A percentile compares a stretch with the other conserved stretches of the same genome.
These are phyloP conservation scores for Emergomyces orientalis DNA, from an alignment of 2,329 filamentous ascomycete genomes.

Conservation along the genomic window DNA sequence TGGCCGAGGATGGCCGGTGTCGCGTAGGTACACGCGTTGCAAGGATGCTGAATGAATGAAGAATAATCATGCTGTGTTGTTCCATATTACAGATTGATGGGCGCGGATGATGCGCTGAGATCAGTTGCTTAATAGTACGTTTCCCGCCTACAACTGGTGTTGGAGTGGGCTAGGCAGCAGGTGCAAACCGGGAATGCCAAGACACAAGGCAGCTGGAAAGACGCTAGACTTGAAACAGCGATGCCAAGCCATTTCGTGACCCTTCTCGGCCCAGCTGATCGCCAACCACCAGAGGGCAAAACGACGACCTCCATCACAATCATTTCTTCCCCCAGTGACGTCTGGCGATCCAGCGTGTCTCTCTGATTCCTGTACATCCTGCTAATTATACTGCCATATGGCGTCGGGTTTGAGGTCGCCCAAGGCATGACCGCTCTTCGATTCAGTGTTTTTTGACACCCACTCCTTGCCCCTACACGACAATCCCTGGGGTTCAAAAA, in stretches of 20 bases:
- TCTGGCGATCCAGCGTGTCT: neutral
- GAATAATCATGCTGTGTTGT: neutral
- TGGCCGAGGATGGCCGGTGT: neutral
- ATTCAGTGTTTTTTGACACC: neutral
- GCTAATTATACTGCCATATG: neutral
- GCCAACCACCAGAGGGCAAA: neutral
- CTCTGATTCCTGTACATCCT: neutral
- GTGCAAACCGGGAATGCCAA: neutral
- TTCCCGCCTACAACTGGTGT: neutral
- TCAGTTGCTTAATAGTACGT: neutral
- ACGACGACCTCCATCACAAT: neutral
- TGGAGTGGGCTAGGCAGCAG: too few relatives aligned
- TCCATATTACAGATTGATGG: neutral
- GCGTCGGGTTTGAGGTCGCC: neutral
- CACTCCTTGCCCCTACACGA: neutral
- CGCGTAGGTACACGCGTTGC: neutral
- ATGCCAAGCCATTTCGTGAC: neutral
- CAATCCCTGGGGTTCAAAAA: neutral
- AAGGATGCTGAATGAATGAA: neutral
- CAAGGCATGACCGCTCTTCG: neutral
- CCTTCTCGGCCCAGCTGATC: slow-evolving; percentile 4
- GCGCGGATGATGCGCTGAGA: neutral
- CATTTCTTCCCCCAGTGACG: neutral
- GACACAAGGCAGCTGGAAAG: neutral
- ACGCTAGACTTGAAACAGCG: neutral